A percentile compares a stretch with the other conserved stretches of the same genome.
Evolutionary conservation across 192 early-diverging fungal genomes (phyloP).

Genomic region (Gryganskiella cystojenkinii): DNA sequence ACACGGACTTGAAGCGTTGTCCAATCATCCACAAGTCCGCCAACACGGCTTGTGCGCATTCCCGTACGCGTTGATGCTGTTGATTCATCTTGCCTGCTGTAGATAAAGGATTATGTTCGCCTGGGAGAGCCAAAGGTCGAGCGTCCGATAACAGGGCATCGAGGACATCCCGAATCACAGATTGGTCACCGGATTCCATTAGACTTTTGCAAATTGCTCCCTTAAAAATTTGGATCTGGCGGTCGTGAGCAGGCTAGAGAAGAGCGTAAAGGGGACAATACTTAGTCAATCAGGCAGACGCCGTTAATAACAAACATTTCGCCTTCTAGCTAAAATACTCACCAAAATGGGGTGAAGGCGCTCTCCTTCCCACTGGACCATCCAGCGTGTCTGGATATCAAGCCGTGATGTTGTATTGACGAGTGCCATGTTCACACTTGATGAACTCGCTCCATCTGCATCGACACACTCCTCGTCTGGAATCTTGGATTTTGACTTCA

Average conservation of each 20-base stretch:
- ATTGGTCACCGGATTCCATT: background rate
- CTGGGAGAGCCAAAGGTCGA: constrained; percentile 28
- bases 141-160: constrained; percentile 34
- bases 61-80: constrained; percentile 19
- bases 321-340: no score
- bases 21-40: constrained; percentile 49
- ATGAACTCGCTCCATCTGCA: constrained; percentile 11
- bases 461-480: background rate
- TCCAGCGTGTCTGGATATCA: constrained; percentile 47
- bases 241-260: constrained; percentile 19
- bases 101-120: background rate
- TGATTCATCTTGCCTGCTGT: constrained; percentile 1
- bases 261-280: background rate
- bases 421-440: constrained; percentile 33
- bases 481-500: constrained; percentile 9
- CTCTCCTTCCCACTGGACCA: constrained; percentile 47
- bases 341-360: constrained; percentile 27
- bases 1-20: constrained; percentile 47
- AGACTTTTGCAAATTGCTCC: constrained; percentile 17
- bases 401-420: constrained; percentile 34
- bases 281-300: no score
- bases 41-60: constrained; percentile 36
- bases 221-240: constrained; percentile 17
- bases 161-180: constrained; percentile 12
- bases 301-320: no score